Evolutionary conservation across 306 rosid species (phyloP).

Genomic region (Rosa multiflora): DNA sequence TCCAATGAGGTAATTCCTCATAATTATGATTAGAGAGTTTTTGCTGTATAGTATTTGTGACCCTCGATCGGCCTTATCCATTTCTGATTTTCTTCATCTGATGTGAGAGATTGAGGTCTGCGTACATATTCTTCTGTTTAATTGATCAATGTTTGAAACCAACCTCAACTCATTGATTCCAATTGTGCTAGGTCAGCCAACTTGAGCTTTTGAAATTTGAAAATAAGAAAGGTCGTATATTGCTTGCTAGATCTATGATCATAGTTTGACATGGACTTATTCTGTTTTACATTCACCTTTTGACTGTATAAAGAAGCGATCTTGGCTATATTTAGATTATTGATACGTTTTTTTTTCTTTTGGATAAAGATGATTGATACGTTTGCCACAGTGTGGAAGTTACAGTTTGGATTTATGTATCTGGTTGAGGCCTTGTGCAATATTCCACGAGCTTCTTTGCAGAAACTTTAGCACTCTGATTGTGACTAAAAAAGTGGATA

Average conservation of each 20-base stretch:
- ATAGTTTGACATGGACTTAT: too few relatives aligned
- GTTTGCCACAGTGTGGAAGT: not conserved
- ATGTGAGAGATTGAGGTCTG: not conserved
- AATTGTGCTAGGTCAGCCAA: too few relatives aligned
- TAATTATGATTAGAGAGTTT: not conserved
- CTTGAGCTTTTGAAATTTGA: not conserved
- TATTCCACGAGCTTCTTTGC: not conserved
- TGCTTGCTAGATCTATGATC: not conserved
- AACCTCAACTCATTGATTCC: not conserved
- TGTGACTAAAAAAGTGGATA: not conserved
- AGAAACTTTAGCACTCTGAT: not conserved
- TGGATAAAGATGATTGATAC: not conserved
- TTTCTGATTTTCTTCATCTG: not conserved
- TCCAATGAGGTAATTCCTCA: not conserved
- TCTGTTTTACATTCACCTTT: not conserved
- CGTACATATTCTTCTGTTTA: too few relatives aligned
- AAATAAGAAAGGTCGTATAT: conserved; percentile 3
- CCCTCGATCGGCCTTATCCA: not conserved
- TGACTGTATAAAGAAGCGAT: not conserved
- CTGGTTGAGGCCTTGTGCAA: not conserved
- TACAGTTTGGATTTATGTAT: not conserved
- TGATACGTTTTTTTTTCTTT: too few relatives aligned
- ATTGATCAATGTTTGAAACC: not conserved
- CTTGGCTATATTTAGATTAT: not conserved
- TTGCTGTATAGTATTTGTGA: not conserved